phyloP scores from a whole-genome alignment of 2,329 filamentous ascomycete species.

The Monosporascus sp. region DNA sequence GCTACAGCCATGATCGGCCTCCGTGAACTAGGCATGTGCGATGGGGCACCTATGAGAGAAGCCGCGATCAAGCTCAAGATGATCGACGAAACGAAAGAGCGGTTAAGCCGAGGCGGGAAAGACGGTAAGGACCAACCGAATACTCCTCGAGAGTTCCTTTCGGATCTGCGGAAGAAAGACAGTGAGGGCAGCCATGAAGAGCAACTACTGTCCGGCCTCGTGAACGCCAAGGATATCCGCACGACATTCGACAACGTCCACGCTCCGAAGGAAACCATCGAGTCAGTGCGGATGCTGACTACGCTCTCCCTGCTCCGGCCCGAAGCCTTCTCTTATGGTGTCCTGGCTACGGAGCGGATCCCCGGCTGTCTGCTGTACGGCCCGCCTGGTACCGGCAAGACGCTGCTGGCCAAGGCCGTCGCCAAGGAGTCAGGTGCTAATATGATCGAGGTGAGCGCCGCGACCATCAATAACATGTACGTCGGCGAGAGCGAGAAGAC shows the following conservation, averaged over 20 bases:
- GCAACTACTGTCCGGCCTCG: slow-evolving; percentile 73
- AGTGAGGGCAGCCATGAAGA: slow-evolving; percentile 72
- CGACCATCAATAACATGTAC: slow-evolving; percentile 93
- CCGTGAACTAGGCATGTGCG: slow-evolving; percentile 10
- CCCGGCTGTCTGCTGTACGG: slow-evolving; percentile 85
- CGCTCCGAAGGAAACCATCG: slow-evolving; percentile 74
- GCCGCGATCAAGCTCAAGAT: slow-evolving; percentile 10
- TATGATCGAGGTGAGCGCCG: slow-evolving; percentile 83
- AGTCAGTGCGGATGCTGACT: slow-evolving; percentile 83
- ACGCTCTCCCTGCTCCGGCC: slow-evolving; percentile 81
- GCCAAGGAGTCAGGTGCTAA: slow-evolving; percentile 65
- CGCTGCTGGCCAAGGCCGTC: slow-evolving; percentile 63
- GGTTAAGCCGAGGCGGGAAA: slow-evolving; percentile 36
- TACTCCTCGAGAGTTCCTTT: slow-evolving; percentile 7
- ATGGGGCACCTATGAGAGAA: slow-evolving; percentile 9
- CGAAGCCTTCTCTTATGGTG: slow-evolving; percentile 93
- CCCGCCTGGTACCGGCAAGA: slow-evolving; percentile 76
- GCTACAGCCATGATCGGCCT: slow-evolving; percentile 23
- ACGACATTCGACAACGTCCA: slow-evolving; percentile 88
- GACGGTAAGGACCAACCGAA: slow-evolving; percentile 25
- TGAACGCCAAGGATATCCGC: slow-evolving; percentile 74
- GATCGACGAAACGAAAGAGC: slow-evolving; percentile 19
- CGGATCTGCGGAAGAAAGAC: slow-evolving; percentile 32
- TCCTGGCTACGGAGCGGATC: slow-evolving; percentile 85
- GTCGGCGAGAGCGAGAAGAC: slow-evolving; percentile 97